Evolutionary conservation across 352 stramenopile species (phyloP).

Genomic region (Globisporangium acanthophoron): DNA sequence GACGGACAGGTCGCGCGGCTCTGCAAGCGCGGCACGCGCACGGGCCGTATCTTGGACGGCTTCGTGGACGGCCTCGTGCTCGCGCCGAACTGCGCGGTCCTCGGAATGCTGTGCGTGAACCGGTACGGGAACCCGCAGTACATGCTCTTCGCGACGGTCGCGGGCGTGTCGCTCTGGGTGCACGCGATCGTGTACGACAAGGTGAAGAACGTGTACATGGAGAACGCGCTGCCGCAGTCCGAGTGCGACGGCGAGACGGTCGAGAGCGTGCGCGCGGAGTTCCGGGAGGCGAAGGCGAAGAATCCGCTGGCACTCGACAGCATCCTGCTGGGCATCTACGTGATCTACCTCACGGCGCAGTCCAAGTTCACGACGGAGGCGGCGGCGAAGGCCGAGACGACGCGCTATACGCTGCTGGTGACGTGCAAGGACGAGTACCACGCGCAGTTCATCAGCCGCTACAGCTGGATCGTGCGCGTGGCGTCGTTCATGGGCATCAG

Average conservation of each 20-base stretch:
- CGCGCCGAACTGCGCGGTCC: constrained; percentile 60
- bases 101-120: constrained; percentile 47
- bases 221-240: constrained; percentile 72
- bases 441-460: constrained; percentile 46
- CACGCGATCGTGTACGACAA: constrained; percentile 85
- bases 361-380: constrained; percentile 61
- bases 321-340: constrained; percentile 71
- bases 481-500: constrained; percentile 83
- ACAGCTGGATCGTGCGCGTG: constrained; percentile 52
- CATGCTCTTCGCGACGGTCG: constrained; percentile 43
- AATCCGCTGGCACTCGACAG: constrained; percentile 57
- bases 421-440: constrained; percentile 66
- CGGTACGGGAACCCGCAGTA: constrained; percentile 49
- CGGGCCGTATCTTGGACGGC: constrained; percentile 73
- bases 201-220: constrained; percentile 87
- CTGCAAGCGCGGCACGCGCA: constrained; percentile 77
- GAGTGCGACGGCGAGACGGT: constrained; percentile 78
- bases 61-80: constrained; percentile 75
- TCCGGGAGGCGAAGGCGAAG: constrained; percentile 53
- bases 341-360: constrained; percentile 66
- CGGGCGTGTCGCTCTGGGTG: constrained; percentile 68
- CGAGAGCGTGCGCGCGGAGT: constrained; percentile 74
- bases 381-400: constrained; percentile 47
- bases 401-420: constrained; percentile 48
- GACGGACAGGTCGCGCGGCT: constrained; percentile 78